phyloP scores from a whole-genome alignment of 345 rosid genomes.

The Erucastrum elatum region DNA sequence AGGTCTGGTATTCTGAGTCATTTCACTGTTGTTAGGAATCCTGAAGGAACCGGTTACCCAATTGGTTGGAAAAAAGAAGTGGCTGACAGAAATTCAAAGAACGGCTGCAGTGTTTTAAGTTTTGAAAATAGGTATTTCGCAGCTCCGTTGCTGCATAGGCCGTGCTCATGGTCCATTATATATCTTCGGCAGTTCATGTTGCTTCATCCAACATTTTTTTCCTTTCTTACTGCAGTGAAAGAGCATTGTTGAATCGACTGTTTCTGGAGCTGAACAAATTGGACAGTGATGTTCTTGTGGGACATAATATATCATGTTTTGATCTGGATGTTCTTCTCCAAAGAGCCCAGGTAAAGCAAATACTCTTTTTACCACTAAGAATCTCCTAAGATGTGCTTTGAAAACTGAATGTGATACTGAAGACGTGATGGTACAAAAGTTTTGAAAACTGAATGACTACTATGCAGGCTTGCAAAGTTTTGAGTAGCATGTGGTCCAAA shows the following conservation, averaged over 20 bases:
- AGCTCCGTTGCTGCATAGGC: background rate
- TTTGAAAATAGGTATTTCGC: conserved; percentile 73
- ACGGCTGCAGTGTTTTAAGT: conserved; percentile 72
- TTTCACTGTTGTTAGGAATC: conserved; percentile 90
- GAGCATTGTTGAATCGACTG: conserved; percentile 86
- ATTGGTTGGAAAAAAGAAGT: conserved; percentile 94
- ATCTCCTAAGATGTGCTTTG: conserved; percentile 5
- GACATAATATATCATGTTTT: conserved; percentile 97
- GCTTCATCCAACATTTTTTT: conserved; percentile 12
- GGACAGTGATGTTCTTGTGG: conserved; percentile 95
- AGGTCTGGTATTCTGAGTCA: conserved; percentile 76
- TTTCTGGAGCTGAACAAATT: conserved; percentile 81
- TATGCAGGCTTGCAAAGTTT: conserved; percentile 81
- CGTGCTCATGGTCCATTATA: conserved; percentile 8
- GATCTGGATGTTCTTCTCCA: conserved; percentile 95
- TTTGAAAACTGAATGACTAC: conserved; percentile 4
- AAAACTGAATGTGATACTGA: background rate
- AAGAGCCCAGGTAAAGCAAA: conserved; percentile 72
- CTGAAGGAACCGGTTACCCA: conserved; percentile 85
- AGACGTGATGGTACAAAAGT: background rate
- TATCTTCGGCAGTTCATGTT: conserved; percentile 17
- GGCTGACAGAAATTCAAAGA: conserved; percentile 72
- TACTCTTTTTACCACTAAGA: conserved; percentile 6
- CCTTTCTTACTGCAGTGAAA: conserved; percentile 65
- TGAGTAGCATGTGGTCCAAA: conserved; percentile 95